Evolutionary conservation across 345 rosid genomes (phyloP), one percentile per base, ranked within the genome.

Genomic region (Excoecaria agallocha): DNA sequence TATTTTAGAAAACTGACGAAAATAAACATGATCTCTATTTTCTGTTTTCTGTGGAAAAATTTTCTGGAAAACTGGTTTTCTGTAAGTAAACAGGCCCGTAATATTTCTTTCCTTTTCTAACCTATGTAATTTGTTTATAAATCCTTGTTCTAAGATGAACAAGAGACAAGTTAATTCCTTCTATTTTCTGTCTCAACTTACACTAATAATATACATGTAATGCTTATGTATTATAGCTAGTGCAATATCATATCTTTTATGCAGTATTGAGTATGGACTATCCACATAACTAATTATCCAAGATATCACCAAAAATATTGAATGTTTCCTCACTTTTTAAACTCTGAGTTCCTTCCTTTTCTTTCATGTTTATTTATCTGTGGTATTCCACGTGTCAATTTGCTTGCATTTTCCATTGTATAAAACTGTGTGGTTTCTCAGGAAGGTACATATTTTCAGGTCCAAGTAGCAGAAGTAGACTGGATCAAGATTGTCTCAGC

Each of bases 401-500:
- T 54, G 19, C 58, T 69, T 49, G 25, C 57, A 37, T 67, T 72
- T 51, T 11, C 49, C 59, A 17, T 54, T 22, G 57, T 25, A 38
- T 46, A 45, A 59, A 49, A 51, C 9, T 66, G 39, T 22, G 60
- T 74, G 52, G 39, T 60, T 65, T 71, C 73, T 85, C 58, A 76
- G 49, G 60, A 69, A 79, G 55, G 22, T 68, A 71, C 61, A 61
- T 82, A 75, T 69, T 61, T 79, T 24, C 93, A 94, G 98, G 91
- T 88, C 78, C 91, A 84, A 83, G 97, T 94, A 77, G 93, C 92
- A 60, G 97, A 92, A 79, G 77, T 94, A 50, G 97, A 90, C 81
- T 94, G 98, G 98, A 88, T 94, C 78, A 92, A 89, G 82, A 89
- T 94, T 76, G 79, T 81, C 22, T 85, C 95, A 38, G 85, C 86